Base-by-base conservation (phyloP, 73 alveolate species). In the Paramecium tetraurelia region DNA sequence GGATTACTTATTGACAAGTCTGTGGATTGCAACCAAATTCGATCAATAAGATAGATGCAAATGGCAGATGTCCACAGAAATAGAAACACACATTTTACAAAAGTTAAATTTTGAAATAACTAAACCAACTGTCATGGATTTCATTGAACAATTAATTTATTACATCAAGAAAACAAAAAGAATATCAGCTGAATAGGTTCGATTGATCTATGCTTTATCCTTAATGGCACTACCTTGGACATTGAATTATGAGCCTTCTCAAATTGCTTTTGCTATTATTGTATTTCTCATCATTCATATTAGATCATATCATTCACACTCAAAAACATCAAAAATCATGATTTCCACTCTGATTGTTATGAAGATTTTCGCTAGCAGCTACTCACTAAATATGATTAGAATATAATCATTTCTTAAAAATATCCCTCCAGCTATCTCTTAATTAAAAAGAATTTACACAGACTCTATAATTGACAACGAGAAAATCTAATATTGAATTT, bases 101-200 rank as follows among this genome's bases (percentile, higher is more conserved):
- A 63, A 63, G 21, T 63, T 63, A 63, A 63, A 63, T 63, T 63
- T 63, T 63, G 84, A 63, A 63, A 63, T 63, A 21, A 63, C 84
- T 11, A 63, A 63, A 63, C 84, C 84, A 63, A 63, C 84, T 27
- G 84, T 63, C 24, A 63, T 63, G 84, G 84, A 63, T 63, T 63
- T 63, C 12, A 63, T 63, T 22, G 84, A 63, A 63, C 29, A 63
- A 63, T 14, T 27, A 12, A 27, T 63, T n/a, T 63, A 63, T 63
- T 63, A 7, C 48, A 63, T 63, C 7, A 63, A 63, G 50, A 63
- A 63, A 41, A 63, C 84, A 11, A 63, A 33, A 3, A 27, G 48
- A 63, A 63, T 63, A 0, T 21, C 44, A 31, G 20, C 21, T 2
- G 84, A 63, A 27, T n/a, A 63, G 11, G 84, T 63, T 3, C 7